Conservation (phyloP, 225 moss, liverwort and hornwort species). For the Marchantia paleacea region DNA sequence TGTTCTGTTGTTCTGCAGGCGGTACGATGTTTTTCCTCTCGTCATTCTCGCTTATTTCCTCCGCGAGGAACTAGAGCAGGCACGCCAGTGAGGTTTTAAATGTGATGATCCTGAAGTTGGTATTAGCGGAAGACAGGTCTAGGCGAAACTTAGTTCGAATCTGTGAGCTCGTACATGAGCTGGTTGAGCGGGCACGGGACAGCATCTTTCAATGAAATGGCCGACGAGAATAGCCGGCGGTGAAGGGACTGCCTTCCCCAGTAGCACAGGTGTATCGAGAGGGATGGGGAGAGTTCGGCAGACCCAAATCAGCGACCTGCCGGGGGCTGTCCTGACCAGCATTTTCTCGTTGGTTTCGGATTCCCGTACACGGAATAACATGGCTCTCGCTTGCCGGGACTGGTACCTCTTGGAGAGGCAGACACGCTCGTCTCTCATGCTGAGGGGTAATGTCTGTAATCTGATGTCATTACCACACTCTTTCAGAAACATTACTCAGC, state of each 20-base stretch:
- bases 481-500: constrained; percentile 52
- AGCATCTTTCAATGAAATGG: background rate
- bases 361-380: constrained; percentile 60
- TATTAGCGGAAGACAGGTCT: too few relatives aligned
- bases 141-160: background rate
- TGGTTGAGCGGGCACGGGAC: background rate
- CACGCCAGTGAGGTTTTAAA: background rate
- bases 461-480: constrained; percentile 53
- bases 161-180: background rate
- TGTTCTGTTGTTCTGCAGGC: background rate
- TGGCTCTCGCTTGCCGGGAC: constrained; percentile 66
- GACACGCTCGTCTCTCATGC: constrained; percentile 58
- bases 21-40: background rate
- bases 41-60: background rate
- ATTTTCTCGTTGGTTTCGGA: constrained; percentile 53
- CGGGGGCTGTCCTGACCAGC: constrained; percentile 63
- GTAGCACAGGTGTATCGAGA: constrained; percentile 9
- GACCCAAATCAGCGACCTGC: constrained; percentile 72
- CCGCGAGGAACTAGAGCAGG: background rate
- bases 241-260: background rate
- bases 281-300: background rate
- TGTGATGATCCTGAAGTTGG: background rate
- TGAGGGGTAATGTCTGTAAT: constrained; percentile 77
- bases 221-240: background rate
- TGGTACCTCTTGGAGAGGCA: constrained; percentile 88